Base-by-base conservation (phyloP, 1,284 basidiomycete genomes). In the Microbotryum lychnidis-dioicae region DNA sequence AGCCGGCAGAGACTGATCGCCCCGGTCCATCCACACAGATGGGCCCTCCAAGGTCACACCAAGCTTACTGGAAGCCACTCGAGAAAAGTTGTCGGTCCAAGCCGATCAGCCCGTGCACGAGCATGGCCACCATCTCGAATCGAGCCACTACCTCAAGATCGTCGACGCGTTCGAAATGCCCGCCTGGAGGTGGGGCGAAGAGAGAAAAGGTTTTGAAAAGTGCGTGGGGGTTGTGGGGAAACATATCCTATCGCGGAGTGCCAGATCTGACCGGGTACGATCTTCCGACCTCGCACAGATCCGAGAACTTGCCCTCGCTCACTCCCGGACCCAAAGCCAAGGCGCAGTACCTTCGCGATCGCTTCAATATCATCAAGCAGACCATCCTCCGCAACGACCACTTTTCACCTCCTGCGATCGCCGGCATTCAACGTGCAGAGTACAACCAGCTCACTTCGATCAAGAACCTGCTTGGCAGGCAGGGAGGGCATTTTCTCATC, bases 151-250 rank as follows among this genome's bases (percentile, higher is more conserved):
- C 74, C 79, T 98, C 53, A 84, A 84, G 67, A 80, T 97, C 61
- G 79, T 97, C 44, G 85, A 96, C 73, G 86, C 93, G 12, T 97
- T 93, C 70, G 87, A 92, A 45, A 96, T 97, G 89, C 94, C 94
- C 0, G 78, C 85, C 10, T 89, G 91, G 83, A 82, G 85, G 69
- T 98, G 91, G 83, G 91, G 91, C 44, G 78, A 81, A 25, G 86
- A 92, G 69, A 80, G 89, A 63, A 86, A 86, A 56, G 84, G 87
- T 2, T 96, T 94, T 71, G 88, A 90, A 70, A 85, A 82, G 89
- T 89, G 72, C 23, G 79, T 67, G 29, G 14, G 12, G 12, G 16
- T 18, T 18, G 37, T 18, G 37, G 2, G 37, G 16, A 62, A 64
- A 44, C 1, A 18, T 45, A 44, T 12, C 16, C 27, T 53, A 5